These are phyloP conservation scores for Alternaria metachromatica DNA, from an alignment of 2,329 filamentous ascomycete species.

Conservation along the genomic window DNA sequence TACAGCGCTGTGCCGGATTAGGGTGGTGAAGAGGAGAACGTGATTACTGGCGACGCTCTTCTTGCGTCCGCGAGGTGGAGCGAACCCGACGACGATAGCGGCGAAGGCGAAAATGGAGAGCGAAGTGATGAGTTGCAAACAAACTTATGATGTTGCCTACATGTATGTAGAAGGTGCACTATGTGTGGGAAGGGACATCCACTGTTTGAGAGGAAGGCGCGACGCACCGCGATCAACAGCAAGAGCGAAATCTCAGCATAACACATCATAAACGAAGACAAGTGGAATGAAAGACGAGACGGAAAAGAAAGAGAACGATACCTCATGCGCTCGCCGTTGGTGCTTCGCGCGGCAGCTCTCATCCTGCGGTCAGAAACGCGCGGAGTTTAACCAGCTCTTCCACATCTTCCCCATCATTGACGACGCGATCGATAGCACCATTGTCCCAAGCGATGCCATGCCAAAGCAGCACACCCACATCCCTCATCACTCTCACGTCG, in stretches of 20 bases:
- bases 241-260: neutral
- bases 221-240: neutral
- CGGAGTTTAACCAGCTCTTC: conserved; percentile 63
- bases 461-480: conserved; percentile 67
- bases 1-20: neutral
- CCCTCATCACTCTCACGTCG: conserved; percentile 54
- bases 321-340: neutral
- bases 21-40: neutral
- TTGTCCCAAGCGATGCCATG: conserved; percentile 69
- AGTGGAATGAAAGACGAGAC: neutral
- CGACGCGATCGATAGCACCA: conserved; percentile 64
- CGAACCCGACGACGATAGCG: neutral
- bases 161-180: conserved; percentile 20
- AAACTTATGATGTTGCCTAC: conserved; percentile 10
- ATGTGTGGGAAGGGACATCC: conserved; percentile 15
- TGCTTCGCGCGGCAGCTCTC: neutral
- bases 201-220: conserved; percentile 8
- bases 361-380: conserved; percentile 38
- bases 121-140: neutral
- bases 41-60: neutral
- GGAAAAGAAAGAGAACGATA: neutral
- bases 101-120: neutral
- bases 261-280: neutral
- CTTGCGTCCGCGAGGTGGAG: neutral
- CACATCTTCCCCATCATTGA: conserved; percentile 59